Evolutionary conservation across 176 grass and related monocot genomes (phyloP), one percentile per base, ranked within the genome.

Genomic region (Hyparrhenia diplandra): DNA sequence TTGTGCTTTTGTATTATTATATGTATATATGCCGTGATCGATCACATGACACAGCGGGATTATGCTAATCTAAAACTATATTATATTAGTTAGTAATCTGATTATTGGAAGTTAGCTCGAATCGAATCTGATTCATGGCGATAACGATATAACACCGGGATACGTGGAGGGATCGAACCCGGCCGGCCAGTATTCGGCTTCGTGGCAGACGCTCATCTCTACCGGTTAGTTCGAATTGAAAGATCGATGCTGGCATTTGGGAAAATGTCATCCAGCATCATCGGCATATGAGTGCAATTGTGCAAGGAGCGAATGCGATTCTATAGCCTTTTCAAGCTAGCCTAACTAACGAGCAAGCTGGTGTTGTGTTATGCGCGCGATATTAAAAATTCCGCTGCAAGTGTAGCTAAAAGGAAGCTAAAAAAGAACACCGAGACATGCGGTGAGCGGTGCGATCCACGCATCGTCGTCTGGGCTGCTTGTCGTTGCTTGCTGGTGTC

Each of bases 61-160:
- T 81, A 36, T 39, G 49, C 39, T 16, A 21, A 6, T 60, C 34
- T 54, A 57, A 67, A 45, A 51, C 39, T 61, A 68, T 25, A 68
- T 25, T 60, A 60, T 61, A 61, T 13, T 25, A 59, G 9, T 23
- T 20, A 52, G 5, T 63, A 52, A 51, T 60, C 8, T 4, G 17
- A 37, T 11, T n/a, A 29, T 16, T 23, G 54, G 21, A 30, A 60
- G 49, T 13, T 47, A 72, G 42, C 41, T 24, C 17, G 76, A 74
- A 84, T 24, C 17, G 76, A 74, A 84, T 80, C 67, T 20, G 81
- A 40, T 84, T 49, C 39, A 43, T 35, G 28, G 30, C 16, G 9
- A 69, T 39, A 30, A n/a, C n/a, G n/a, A n/a, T n/a, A n/a, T n/a
- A n/a, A 32, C 11, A 36, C 14, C 2, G 16, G 8, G 59, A 58